Percentiles rank a stretch among this genome's conserved stretches.
These are phyloP conservation scores for Tricholoma saponaceum DNA, from an alignment of 768 basidiomycete species.

Conservation along the genomic window DNA sequence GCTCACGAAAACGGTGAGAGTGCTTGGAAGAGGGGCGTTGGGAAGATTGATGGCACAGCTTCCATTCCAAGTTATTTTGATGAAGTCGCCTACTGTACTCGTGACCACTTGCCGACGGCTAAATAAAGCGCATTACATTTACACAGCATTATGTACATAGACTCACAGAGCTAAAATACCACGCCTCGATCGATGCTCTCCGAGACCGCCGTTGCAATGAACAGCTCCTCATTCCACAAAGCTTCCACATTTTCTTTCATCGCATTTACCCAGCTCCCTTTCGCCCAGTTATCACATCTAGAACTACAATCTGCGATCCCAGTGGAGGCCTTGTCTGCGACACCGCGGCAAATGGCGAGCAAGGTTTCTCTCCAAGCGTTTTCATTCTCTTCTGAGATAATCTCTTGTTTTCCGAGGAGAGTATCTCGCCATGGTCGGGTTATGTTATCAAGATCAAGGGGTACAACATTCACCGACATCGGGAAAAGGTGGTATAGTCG, in stretches of 20 bases:
- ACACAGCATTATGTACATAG: neutral
- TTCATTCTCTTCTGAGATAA: constrained; percentile 48
- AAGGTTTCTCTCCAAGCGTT: constrained; percentile 37
- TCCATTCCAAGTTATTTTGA: neutral
- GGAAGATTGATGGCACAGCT: neutral
- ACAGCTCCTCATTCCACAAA: constrained; percentile 61
- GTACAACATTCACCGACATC: constrained; percentile 13
- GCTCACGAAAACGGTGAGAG: constrained; percentile 7
- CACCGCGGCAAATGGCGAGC: constrained; percentile 26
- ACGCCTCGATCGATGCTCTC: constrained; percentile 37
- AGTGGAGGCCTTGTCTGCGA: constrained; percentile 9
- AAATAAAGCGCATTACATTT: neutral
- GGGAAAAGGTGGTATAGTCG: constrained; percentile 56
- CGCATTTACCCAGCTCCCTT: constrained; percentile 8
- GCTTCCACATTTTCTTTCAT: constrained; percentile 31
- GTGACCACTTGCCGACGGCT: neutral
- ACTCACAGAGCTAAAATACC: neutral
- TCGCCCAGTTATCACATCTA: neutral
- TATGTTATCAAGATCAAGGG: constrained; percentile 22
- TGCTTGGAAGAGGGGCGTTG: neutral
- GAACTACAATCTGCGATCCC: constrained; percentile 3
- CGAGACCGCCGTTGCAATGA: constrained; percentile 45
- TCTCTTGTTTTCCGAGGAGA: constrained; percentile 38
- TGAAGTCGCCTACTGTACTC: neutral
- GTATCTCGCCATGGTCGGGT: constrained; percentile 53